These are phyloP conservation scores for Aspergillus unguis DNA, from an alignment of 2,329 filamentous ascomycete species.

Conservation along the genomic window DNA sequence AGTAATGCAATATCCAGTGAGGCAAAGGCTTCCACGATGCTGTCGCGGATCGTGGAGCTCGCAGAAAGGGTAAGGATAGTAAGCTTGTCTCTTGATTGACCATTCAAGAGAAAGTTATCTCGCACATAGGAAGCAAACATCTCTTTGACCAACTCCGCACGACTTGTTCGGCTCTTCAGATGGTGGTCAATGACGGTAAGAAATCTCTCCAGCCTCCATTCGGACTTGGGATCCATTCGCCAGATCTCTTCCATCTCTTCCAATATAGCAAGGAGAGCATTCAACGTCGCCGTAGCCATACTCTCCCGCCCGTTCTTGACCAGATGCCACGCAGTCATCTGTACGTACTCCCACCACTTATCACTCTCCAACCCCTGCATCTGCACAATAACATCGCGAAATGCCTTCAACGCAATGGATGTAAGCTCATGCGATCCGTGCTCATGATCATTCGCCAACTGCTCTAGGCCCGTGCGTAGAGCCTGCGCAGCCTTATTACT, in stretches of 20 bases:
- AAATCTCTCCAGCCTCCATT: constrained; percentile 20
- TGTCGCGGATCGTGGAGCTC: constrained; percentile 58
- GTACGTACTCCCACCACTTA: constrained; percentile 55
- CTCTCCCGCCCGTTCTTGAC: constrained; percentile 64
- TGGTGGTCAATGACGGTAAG: constrained; percentile 26
- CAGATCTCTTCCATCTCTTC: constrained; percentile 21
- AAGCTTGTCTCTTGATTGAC: constrained; percentile 27
- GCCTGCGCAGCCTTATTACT: constrained; percentile 45
- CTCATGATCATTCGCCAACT: constrained; percentile 55
- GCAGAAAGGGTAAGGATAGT: constrained; percentile 60
- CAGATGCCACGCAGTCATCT: constrained; percentile 60
- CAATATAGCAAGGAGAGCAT: constrained; percentile 26
- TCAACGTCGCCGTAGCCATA: constrained; percentile 61
- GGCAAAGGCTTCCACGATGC: constrained; percentile 45
- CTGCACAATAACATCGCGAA: constrained; percentile 46
- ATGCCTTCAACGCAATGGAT: constrained; percentile 48
- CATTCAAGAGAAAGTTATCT: constrained; percentile 11
- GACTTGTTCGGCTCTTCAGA: constrained; percentile 22
- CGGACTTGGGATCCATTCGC: constrained; percentile 18
- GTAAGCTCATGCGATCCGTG: constrained; percentile 61
- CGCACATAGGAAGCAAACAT: constrained; percentile 27
- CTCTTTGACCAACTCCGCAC: constrained; percentile 22
- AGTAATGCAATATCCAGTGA: constrained; percentile 37
- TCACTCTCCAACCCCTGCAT: constrained; percentile 17
- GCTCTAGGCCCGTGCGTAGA: constrained; percentile 48